phyloP scores from a whole-genome alignment of 164 flowering plant genomes.

The Pachysandra terminalis region DNA sequence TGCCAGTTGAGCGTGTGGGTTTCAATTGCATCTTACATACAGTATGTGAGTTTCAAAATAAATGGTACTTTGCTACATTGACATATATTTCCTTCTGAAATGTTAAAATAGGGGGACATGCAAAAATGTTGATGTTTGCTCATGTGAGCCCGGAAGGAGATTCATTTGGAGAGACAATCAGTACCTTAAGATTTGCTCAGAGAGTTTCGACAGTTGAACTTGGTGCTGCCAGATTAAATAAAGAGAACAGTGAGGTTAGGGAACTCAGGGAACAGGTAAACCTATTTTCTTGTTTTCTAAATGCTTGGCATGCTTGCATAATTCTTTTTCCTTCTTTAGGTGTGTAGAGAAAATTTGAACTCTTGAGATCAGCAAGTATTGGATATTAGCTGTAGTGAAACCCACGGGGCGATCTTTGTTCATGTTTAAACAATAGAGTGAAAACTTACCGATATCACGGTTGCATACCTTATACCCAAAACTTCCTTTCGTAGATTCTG shows the following conservation, averaged over 20 bases:
- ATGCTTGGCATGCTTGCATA: constrained; percentile 5
- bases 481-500: too few species aligned
- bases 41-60: not conserved
- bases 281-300: not conserved
- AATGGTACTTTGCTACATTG: not conserved
- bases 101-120: constrained; percentile 64
- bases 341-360: not conserved
- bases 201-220: constrained; percentile 83
- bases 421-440: too few species aligned
- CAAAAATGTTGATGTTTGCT: constrained; percentile 89
- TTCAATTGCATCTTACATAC: not conserved
- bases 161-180: constrained; percentile 66
- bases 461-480: too few species aligned
- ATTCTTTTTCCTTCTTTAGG: not conserved
- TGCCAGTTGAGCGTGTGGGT: too few species aligned
- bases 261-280: constrained; percentile 81
- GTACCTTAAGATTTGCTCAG: constrained; percentile 84
- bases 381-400: too few species aligned
- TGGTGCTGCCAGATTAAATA: constrained; percentile 77
- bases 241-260: constrained; percentile 66
- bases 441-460: too few species aligned
- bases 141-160: constrained; percentile 89
- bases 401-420: too few species aligned
- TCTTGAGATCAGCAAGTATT: too few species aligned
- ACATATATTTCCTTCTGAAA: constrained; percentile 9